These are phyloP conservation scores for Sclerotinia minor DNA, from an alignment of 2,329 filamentous ascomycete genomes.

Conservation along the genomic window DNA sequence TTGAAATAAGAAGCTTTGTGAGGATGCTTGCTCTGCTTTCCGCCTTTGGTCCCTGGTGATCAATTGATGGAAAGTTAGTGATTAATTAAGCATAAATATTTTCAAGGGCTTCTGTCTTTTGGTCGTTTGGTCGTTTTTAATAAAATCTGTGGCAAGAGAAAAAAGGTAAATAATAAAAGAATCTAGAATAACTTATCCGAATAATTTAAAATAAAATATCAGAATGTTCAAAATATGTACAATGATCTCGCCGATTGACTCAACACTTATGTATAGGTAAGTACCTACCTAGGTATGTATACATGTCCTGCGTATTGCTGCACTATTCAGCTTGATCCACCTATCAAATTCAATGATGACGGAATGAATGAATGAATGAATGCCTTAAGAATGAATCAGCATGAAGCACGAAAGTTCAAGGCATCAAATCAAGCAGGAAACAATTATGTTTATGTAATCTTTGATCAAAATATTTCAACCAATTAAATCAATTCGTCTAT, in stretches of 20 bases:
- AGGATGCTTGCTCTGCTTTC: not conserved
- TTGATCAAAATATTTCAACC: not conserved
- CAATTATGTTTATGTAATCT: not conserved
- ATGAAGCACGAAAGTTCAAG: not conserved
- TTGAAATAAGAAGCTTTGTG: not conserved
- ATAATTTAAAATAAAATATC: too few species aligned
- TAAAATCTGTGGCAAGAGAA: not conserved
- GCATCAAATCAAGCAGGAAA: not conserved
- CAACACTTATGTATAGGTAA: conserved; percentile 18
- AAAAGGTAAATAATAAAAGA: not conserved
- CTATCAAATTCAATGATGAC: conserved; percentile 20
- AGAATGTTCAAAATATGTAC: not conserved
- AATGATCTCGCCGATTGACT: conserved; percentile 32
- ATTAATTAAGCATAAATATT: not conserved
- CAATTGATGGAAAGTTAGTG: not conserved
- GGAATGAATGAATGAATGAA: not conserved
- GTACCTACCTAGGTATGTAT: not conserved
- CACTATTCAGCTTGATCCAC: not conserved
- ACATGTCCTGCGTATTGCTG: not conserved
- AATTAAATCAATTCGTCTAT: conserved; percentile 27
- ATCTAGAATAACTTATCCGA: not conserved
- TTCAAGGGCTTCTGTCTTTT: not conserved
- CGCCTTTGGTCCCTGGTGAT: not conserved
- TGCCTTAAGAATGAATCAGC: not conserved
- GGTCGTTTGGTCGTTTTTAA: not conserved